Conservation (phyloP, 75 land plant species). For the Sequoiadendron giganteum region DNA sequence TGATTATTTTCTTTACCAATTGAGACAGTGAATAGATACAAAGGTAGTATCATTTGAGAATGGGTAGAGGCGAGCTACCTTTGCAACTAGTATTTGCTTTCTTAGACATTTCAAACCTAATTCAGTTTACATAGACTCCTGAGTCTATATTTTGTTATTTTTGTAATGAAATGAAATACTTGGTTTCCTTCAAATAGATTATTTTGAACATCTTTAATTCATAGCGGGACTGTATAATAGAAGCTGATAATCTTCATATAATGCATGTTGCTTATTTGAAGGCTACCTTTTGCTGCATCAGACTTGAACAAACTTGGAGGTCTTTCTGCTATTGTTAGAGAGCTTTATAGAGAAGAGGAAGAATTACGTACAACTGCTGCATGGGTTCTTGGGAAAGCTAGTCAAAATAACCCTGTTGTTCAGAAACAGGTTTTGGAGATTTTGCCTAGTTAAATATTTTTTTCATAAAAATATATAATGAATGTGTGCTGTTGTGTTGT, state of each 20-base stretch:
- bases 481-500: neutral
- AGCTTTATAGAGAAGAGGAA: constrained; percentile 62
- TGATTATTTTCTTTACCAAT: neutral
- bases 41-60: neutral
- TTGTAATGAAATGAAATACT: neutral
- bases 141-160: neutral
- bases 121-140: neutral
- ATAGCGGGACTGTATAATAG: neutral
- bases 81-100: neutral
- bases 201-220: neutral
- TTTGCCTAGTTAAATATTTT: neutral
- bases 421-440: constrained; percentile 67
- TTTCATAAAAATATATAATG: neutral
- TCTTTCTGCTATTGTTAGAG: constrained; percentile 50
- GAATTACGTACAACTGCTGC: constrained; percentile 79
- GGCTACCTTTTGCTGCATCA: constrained; percentile 20
- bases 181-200: neutral
- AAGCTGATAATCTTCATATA: neutral
- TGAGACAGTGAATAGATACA: neutral
- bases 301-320: constrained; percentile 95
- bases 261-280: neutral
- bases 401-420: constrained; percentile 90
- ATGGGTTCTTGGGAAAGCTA: constrained; percentile 93
- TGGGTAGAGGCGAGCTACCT: neutral
- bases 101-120: neutral